Conservation (phyloP, 2,329 filamentous ascomycete genomes). For the Arachnopeziza araneosa region DNA sequence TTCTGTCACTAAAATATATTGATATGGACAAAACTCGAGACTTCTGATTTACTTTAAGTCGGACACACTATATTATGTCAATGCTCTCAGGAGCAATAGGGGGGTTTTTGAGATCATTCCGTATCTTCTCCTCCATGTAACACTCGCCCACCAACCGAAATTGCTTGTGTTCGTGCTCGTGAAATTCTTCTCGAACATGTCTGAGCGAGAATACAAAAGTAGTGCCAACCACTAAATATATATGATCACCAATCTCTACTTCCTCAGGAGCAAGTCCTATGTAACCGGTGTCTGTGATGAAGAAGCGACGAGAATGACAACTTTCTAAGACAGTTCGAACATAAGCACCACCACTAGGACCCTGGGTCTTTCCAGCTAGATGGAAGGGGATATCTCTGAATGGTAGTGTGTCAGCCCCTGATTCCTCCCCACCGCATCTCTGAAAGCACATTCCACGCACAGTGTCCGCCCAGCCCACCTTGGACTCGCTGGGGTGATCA, state of each 20-base stretch:
- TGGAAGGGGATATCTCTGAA: neutral
- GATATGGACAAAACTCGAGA: too few relatives aligned
- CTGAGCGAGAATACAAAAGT: conserved; percentile 8
- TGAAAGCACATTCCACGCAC: neutral
- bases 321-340: neutral
- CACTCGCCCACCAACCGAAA: neutral
- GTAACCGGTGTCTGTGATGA: conserved; percentile 7
- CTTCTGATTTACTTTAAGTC: too few relatives aligned
- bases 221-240: conserved; percentile 1
- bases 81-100: neutral
- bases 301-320: conserved; percentile 4
- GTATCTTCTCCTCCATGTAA: neutral
- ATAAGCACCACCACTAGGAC: neutral
- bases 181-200: neutral
- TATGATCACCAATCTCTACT: neutral
- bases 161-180: neutral
- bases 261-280: conserved; percentile 7
- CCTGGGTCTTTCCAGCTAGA: neutral
- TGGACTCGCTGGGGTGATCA: neutral
- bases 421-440: neutral
- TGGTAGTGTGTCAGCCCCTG: neutral
- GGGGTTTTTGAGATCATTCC: neutral
- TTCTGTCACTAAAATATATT: too few relatives aligned
- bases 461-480: neutral
- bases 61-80: neutral